These are phyloP conservation scores for Pulveroboletus sp. DNA, from an alignment of 768 basidiomycete genomes.

Conservation along the genomic window DNA sequence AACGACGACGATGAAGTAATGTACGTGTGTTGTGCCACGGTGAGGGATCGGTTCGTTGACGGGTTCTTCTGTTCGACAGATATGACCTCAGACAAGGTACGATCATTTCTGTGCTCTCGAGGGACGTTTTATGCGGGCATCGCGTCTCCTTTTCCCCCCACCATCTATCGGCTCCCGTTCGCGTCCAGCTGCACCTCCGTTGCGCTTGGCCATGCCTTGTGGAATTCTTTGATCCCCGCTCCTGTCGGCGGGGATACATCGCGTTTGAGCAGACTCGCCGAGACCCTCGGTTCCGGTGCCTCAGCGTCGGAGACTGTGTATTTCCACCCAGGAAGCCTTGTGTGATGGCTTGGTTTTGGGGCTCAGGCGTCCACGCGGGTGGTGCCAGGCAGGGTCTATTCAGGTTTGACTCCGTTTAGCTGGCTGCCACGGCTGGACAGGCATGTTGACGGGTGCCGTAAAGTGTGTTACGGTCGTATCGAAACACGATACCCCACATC, in stretches of 20 bases:
- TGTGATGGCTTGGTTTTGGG: not conserved
- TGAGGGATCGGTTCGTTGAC: conserved; percentile 1
- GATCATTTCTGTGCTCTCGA: conserved; percentile 9
- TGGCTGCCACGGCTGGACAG: no score
- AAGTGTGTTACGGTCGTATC: not conserved
- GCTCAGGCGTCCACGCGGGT: no score
- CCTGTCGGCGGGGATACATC: not conserved
- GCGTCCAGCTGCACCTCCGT: conserved; percentile 3
- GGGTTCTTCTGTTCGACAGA: conserved; percentile 38
- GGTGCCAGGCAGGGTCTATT: no score
- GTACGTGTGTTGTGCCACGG: conserved; percentile 44
- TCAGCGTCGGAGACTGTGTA: not conserved
- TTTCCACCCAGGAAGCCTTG: not conserved
- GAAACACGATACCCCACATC: conserved; percentile 1
- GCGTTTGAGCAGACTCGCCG: no score
- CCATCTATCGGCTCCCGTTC: not conserved
- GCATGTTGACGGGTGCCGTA: conserved; percentile 1
- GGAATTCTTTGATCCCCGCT: conserved; percentile 11
- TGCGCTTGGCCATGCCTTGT: not conserved
- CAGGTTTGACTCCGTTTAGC: no score
- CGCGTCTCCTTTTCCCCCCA: not conserved
- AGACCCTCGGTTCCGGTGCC: conserved; percentile 5
- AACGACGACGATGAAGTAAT: conserved; percentile 98
- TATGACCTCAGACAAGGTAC: conserved; percentile 93
- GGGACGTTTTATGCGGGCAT: not conserved